A percentile compares a stretch with the other conserved stretches of the same genome.
phyloP scores from a whole-genome alignment of 345 rosid genomes.

The Garcia nutans region DNA sequence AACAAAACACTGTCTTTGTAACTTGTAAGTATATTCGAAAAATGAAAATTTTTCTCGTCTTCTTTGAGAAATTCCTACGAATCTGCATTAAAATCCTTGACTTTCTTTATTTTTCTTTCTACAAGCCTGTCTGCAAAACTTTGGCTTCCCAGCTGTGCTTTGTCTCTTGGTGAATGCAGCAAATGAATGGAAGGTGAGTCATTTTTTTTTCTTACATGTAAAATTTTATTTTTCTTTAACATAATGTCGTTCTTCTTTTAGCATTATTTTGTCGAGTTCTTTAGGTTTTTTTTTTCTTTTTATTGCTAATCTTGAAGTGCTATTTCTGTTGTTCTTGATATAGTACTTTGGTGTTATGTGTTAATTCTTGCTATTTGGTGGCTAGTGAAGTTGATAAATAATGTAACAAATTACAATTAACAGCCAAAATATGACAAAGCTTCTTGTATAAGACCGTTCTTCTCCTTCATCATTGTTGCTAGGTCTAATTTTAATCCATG shows the following conservation, averaged over 20 bases:
- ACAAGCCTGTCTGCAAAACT: slow-evolving; percentile 11
- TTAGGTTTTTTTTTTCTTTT: background rate
- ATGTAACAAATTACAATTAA: background rate
- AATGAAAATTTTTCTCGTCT: slow-evolving; percentile 20
- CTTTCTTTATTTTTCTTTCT: slow-evolving; percentile 15
- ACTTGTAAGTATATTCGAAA: background rate
- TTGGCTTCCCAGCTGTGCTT: background rate
- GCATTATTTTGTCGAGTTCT: background rate
- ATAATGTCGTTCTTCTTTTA: background rate
- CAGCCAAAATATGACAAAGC: background rate
- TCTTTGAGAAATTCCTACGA: slow-evolving; percentile 15
- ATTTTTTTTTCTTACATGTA: slow-evolving; percentile 6
- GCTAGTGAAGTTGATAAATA: background rate
- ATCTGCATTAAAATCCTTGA: slow-evolving; percentile 17
- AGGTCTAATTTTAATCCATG: background rate
- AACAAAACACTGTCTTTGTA: slow-evolving; percentile 18
- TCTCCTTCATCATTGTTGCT: background rate
- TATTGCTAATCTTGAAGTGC: background rate
- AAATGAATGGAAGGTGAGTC: slow-evolving; percentile 34
- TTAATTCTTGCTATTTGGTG: background rate
- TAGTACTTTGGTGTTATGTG: background rate
- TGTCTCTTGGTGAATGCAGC: slow-evolving; percentile 12
- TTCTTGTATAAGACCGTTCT: too few species aligned
- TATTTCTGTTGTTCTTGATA: background rate
- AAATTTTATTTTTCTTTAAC: background rate